Conservation (phyloP, 352 stramenopile species). For the Phytophthora megakarya region DNA sequence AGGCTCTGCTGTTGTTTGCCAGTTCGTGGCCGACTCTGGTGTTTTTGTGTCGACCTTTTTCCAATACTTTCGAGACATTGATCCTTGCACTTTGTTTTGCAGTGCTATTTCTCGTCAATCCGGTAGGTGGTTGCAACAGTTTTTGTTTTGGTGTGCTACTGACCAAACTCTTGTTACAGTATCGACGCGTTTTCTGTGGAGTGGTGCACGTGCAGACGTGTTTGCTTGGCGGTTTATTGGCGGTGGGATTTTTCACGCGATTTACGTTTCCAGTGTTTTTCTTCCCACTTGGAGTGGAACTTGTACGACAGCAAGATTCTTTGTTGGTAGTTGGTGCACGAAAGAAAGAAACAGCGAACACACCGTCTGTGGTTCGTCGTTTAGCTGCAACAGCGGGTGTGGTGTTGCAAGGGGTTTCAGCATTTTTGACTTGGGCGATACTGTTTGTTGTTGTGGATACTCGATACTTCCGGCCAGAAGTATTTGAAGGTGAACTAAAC, state of each 20-base stretch:
- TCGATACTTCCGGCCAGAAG: constrained; percentile 54
- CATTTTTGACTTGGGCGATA: constrained; percentile 44
- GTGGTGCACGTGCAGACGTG: constrained; percentile 57
- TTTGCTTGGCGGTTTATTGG: constrained; percentile 66
- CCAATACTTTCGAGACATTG: constrained; percentile 78
- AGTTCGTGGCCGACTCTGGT: constrained; percentile 75
- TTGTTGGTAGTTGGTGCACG: constrained; percentile 41
- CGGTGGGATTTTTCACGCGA: constrained; percentile 74
- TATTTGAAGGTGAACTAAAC: constrained; percentile 18
- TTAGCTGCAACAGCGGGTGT: constrained; percentile 33
- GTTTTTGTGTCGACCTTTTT: constrained; percentile 77
- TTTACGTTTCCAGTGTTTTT: constrained; percentile 89
- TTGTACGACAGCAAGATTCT: constrained; percentile 61
- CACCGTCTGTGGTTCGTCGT: constrained; percentile 22
- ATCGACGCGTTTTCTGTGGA: constrained; percentile 41
- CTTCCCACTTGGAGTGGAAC: constrained; percentile 67
- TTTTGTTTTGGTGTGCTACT: constrained; percentile 11
- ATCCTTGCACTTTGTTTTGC: constrained; percentile 63
- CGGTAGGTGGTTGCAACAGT: constrained; percentile 31
- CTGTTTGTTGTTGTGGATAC: constrained; percentile 61
- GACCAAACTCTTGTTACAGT: constrained; percentile 29
- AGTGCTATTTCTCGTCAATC: constrained; percentile 53
- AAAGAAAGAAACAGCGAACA: constrained; percentile 15
- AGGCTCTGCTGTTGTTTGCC: constrained; percentile 54
- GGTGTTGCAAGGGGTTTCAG: constrained; percentile 47